phyloP scores from a whole-genome alignment of 176 grass and related monocot genomes.

The Hordeum marinum region DNA sequence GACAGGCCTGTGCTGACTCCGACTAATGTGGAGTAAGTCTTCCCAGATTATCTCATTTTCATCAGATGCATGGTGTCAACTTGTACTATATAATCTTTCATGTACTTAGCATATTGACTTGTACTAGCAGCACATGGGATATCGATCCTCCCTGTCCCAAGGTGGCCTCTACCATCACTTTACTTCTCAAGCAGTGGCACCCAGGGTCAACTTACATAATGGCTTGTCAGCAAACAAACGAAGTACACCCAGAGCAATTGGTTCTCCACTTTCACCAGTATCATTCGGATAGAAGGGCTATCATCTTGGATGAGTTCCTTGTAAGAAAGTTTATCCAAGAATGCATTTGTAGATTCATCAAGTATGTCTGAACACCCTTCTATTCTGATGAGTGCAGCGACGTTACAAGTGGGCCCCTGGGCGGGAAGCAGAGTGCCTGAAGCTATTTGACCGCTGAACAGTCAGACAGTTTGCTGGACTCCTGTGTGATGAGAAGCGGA shows the following conservation, averaged over 20 bases:
- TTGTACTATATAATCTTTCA: slow-evolving; percentile 15
- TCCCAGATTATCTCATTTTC: neutral
- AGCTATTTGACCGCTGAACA: slow-evolving; percentile 35
- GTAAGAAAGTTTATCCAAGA: slow-evolving; percentile 26
- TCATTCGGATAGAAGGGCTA: slow-evolving; percentile 25
- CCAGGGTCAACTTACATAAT: slow-evolving; percentile 22
- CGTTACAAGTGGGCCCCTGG: slow-evolving; percentile 36
- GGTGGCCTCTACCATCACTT: slow-evolving; percentile 36
- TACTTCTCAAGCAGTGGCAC: slow-evolving; percentile 39
- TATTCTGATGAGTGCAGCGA: slow-evolving; percentile 11
- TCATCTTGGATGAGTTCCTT: slow-evolving; percentile 36
- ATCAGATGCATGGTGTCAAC: neutral
- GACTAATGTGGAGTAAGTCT: slow-evolving; percentile 40
- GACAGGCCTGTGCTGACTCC: slow-evolving; percentile 35
- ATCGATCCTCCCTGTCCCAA: slow-evolving; percentile 35
- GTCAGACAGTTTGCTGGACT: slow-evolving; percentile 26
- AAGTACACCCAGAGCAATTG: slow-evolving; percentile 12
- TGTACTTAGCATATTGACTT: slow-evolving; percentile 13
- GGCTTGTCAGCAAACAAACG: slow-evolving; percentile 5
- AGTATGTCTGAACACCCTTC: slow-evolving; percentile 7
- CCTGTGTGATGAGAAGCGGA: slow-evolving; percentile 42
- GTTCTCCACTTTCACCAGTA: slow-evolving; percentile 41
- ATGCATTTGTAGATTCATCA: slow-evolving; percentile 16
- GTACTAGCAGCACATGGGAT: slow-evolving; percentile 33
- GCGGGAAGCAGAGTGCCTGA: slow-evolving; percentile 27